Base-by-base conservation (phyloP, 1,139 yeast species). In the Protomyces inouyei region DNA sequence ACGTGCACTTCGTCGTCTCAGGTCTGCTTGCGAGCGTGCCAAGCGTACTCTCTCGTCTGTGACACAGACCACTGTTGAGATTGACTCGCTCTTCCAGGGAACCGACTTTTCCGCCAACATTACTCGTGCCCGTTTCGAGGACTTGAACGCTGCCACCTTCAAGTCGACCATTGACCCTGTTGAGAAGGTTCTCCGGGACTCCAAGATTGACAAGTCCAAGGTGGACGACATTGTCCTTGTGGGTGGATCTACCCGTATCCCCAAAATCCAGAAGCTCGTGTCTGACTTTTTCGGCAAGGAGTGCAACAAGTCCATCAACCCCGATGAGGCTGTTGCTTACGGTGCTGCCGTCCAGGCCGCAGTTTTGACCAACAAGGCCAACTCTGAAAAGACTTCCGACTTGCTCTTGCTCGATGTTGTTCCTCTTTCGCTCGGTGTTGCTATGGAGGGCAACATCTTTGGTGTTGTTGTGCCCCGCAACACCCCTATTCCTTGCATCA, bases 301-400 rank as follows among this genome's bases (percentile, higher is more conserved):
- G 79, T 89, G 88, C 78, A 88, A 87, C 83, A 87, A 87, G 85
- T 85, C 87, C 70, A 86, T 86, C 78, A 86, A 86, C 86, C 90
- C 91, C 70, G 98, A 89, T 85, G 96, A 89, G 84, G 96, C 96
- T 78, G 96, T 89, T 80, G 97, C 97, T 77, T 89, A 89, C 84
- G 97, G 97, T 87, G 97, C 97, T 75, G 97, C 97, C 75, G 97
- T 89, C 74, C 98, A 92, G 86, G 98, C 96, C 86, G 98, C 97
- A 77, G 90, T 91, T 84, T 85, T 91, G 80, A 89, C 97, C 74
- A 97, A 97, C 83, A 96, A 90, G 84, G 88, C 96, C 76, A 90
- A 97, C 73, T 88, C 95, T 73, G 96, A 89, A 74, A 96, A 91
- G 83, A 87, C 98, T 81, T 89, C 92, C 84, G 97, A 92, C 83